Percentiles rank a stretch among this genome's conserved stretches.
These are phyloP conservation scores for Lasiodiplodia sp. DNA, from an alignment of 2,329 filamentous ascomycete genomes.

Conservation along the genomic window DNA sequence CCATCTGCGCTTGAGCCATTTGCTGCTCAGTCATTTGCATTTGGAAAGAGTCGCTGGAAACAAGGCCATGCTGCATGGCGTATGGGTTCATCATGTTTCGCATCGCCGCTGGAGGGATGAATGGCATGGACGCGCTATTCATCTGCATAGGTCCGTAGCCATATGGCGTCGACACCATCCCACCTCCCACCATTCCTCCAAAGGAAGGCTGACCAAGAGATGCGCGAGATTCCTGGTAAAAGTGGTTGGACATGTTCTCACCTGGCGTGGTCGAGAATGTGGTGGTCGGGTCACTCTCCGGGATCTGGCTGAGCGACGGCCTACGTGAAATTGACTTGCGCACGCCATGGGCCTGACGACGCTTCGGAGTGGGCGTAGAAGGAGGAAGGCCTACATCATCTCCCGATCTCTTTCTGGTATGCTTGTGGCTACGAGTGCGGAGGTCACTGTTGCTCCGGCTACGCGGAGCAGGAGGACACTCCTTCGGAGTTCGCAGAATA, in stretches of 20 bases:
- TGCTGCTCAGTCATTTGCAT: not conserved
- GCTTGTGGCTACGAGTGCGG: not conserved
- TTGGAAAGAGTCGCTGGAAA: not conserved
- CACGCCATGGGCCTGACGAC: not conserved
- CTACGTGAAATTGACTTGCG: not conserved
- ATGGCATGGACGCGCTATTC: not conserved
- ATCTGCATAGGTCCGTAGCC: not conserved
- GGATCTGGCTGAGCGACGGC: not conserved
- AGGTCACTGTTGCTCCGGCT: not conserved
- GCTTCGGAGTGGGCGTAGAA: not conserved
- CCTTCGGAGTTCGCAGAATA: not conserved
- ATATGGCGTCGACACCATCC: not conserved
- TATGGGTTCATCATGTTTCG: not conserved
- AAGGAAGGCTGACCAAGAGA: not conserved
- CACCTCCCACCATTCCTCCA: not conserved
- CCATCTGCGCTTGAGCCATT: too few species aligned
- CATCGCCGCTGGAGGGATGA: not conserved
- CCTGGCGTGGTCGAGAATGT: not conserved
- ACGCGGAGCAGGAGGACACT: slow-evolving; percentile 2
- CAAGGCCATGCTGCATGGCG: not conserved
- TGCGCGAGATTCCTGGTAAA: not conserved
- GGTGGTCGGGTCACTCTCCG: not conserved
- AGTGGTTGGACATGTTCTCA: not conserved
- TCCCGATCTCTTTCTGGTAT: slow-evolving; percentile 10
- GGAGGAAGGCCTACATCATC: not conserved